Conservation (phyloP, 371 early-diverging fungal species). For the Lichtheimia ramosa region DNA sequence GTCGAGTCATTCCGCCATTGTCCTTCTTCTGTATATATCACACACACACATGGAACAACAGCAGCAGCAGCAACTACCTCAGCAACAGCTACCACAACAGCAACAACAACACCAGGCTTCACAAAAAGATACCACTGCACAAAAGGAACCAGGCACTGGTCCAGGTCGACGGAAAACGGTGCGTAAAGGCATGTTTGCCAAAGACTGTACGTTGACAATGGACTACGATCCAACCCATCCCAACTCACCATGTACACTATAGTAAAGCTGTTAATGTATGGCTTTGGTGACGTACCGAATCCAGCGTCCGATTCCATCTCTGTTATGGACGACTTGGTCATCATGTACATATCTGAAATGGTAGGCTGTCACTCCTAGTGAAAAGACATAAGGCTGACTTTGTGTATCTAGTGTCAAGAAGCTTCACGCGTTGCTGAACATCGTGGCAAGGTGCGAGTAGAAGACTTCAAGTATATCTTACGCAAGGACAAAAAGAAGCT, state of each 20-base stretch:
- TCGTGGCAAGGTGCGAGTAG: slow-evolving; percentile 82
- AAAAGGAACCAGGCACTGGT: slow-evolving; percentile 36
- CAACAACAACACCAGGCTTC: not conserved
- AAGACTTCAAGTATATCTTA: slow-evolving; percentile 92
- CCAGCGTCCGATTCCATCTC: slow-evolving; percentile 93
- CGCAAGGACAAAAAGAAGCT: slow-evolving; percentile 96
- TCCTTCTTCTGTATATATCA: not conserved
- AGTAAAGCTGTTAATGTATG: slow-evolving; percentile 94
- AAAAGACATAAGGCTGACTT: slow-evolving; percentile 28
- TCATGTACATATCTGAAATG: slow-evolving; percentile 90
- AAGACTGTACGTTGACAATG: slow-evolving; percentile 41
- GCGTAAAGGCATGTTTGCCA: slow-evolving; percentile 54
- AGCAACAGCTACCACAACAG: not conserved
- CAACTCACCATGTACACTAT: not conserved
- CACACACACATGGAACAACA: not conserved
- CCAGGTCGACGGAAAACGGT: slow-evolving; percentile 54
- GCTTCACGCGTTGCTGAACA: slow-evolving; percentile 66
- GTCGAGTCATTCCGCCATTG: not conserved
- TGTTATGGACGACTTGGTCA: slow-evolving; percentile 91
- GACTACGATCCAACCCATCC: not conserved
- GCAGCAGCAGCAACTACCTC: not conserved
- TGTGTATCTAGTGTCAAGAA: slow-evolving; percentile 64
- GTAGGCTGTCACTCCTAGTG: slow-evolving; percentile 38
- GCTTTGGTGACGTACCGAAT: slow-evolving; percentile 94
- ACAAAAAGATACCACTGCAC: slow-evolving; percentile 18